Conservation (phyloP, 2,329 filamentous ascomycete genomes). For the Cercospora sojina region DNA sequence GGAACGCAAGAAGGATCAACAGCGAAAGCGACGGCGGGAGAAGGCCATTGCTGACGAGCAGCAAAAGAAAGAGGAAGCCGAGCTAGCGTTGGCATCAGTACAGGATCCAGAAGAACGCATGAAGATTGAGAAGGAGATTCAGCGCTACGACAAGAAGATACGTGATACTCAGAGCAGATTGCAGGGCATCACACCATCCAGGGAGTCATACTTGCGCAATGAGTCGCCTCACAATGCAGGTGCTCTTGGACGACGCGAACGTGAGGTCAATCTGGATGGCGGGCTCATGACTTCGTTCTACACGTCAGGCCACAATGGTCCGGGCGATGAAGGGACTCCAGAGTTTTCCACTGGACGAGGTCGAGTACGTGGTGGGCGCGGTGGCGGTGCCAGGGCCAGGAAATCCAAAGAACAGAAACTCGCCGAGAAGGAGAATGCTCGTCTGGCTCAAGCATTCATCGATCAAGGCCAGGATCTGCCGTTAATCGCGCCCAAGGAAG, state of each 20-base stretch:
- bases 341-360: conserved; percentile 34
- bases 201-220: conserved; percentile 65
- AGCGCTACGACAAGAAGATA: conserved; percentile 88
- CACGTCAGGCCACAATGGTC: conserved; percentile 33
- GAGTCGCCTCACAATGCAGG: conserved; percentile 54
- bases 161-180: conserved; percentile 85
- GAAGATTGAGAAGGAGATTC: conserved; percentile 79
- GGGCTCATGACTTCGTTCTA: conserved; percentile 83
- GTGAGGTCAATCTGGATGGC: conserved; percentile 74
- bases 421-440: conserved; percentile 71
- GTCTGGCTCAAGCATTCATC: conserved; percentile 80
- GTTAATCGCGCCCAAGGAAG: conserved; percentile 59
- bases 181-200: conserved; percentile 71
- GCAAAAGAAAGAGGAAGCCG: conserved; percentile 76
- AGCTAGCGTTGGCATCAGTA: conserved; percentile 73
- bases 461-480: conserved; percentile 75
- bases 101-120: conserved; percentile 79
- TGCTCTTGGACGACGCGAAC: conserved; percentile 33
- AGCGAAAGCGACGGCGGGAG: conserved; percentile 90
- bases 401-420: conserved; percentile 79
- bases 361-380: conserved; percentile 46
- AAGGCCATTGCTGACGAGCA: conserved; percentile 88
- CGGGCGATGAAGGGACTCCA: conserved; percentile 33
- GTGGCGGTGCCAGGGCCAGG: conserved; percentile 64
- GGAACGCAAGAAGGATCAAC: conserved; percentile 99